Evolutionary conservation across 371 early-diverging fungal genomes (phyloP).

Genomic region (Apophysomyces elegans): DNA sequence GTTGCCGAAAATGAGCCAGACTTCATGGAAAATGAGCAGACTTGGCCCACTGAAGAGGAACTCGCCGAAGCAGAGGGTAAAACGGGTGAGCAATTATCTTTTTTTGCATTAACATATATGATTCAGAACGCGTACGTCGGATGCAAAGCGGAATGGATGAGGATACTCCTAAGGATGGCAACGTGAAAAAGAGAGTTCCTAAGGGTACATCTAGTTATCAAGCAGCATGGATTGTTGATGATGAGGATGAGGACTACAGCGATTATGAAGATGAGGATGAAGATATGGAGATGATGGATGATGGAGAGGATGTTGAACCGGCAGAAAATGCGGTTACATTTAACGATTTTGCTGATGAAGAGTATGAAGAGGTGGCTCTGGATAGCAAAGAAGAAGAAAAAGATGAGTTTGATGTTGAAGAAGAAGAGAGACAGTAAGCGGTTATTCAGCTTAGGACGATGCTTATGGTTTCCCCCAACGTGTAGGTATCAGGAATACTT

Average conservation of each 20-base stretch:
- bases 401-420: slow-evolving; percentile 48
- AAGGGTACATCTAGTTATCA: slow-evolving; percentile 96
- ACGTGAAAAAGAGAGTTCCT: slow-evolving; percentile 71
- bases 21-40: slow-evolving; percentile 91
- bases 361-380: slow-evolving; percentile 78
- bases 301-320: slow-evolving; percentile 39
- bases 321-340: slow-evolving; percentile 28
- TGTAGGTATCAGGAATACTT: slow-evolving; percentile 70
- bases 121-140: slow-evolving; percentile 41
- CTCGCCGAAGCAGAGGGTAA: slow-evolving; percentile 77
- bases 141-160: slow-evolving; percentile 32
- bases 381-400: slow-evolving; percentile 54
- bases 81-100: not conserved
- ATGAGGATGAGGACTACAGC: slow-evolving; percentile 63
- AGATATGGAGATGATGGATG: slow-evolving; percentile 46
- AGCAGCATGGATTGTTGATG: slow-evolving; percentile 96
- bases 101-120: not conserved
- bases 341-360: slow-evolving; percentile 54
- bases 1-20: slow-evolving; percentile 88
- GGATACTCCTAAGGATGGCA: slow-evolving; percentile 19
- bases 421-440: slow-evolving; percentile 51
- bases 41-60: slow-evolving; percentile 98
- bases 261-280: slow-evolving; percentile 66
- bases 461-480: not conserved
- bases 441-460: not conserved